A percentile compares a stretch with the other conserved stretches of the same genome.
These are phyloP conservation scores for Alnus rubra DNA, from an alignment of 306 rosid genomes.

Conservation along the genomic window DNA sequence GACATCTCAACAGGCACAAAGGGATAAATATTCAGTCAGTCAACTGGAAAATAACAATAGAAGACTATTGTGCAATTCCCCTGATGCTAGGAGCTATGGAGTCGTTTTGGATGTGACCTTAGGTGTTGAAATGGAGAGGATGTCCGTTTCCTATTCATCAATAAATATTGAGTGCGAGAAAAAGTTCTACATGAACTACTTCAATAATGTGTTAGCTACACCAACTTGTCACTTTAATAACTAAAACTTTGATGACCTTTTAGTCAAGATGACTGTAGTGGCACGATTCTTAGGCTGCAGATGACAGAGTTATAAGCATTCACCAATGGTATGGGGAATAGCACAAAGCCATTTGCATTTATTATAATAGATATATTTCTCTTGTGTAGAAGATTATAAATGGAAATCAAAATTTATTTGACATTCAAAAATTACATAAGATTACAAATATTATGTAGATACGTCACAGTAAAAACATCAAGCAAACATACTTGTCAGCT, in stretches of 20 bases:
- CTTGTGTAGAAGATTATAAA: not conserved
- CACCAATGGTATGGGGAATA: not conserved
- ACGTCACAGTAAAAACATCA: not conserved
- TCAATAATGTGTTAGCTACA: not conserved
- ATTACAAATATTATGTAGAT: not conserved
- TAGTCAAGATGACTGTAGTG: not conserved
- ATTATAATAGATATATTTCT: not conserved
- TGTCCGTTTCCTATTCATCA: not conserved
- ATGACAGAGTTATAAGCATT: not conserved
- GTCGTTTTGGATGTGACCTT: not conserved
- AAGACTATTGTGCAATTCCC: not conserved
- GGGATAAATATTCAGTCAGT: not conserved
- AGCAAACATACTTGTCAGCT: slow-evolving; percentile 43
- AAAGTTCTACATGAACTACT: not conserved
- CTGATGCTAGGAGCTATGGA: not conserved
- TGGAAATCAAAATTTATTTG: not conserved
- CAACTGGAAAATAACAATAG: not conserved
- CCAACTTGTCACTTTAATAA: not conserved
- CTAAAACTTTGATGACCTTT: not conserved
- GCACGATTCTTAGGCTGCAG: not conserved
- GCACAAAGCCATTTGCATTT: not conserved
- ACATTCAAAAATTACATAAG: not conserved
- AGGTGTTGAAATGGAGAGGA: not conserved
- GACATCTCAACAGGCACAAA: not conserved
- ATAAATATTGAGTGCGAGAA: not conserved